A percentile compares a stretch with the other conserved stretches of the same genome.
Conservation (phyloP, 2,329 filamentous ascomycete species). For the Cryphonectria naterciae region DNA sequence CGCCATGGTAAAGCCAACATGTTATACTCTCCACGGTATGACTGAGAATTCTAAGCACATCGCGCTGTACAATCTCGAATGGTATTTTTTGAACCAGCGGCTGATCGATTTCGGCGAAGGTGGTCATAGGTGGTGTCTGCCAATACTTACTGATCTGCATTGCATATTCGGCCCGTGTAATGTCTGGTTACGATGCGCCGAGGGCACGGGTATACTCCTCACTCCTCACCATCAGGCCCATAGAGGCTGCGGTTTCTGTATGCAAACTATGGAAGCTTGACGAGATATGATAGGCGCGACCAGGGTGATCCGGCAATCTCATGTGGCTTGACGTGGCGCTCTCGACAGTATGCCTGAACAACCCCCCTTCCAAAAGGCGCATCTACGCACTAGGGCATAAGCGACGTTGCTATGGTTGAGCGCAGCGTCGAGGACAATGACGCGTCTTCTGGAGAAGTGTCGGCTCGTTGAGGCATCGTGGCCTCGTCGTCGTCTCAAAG, state of each 20-base stretch:
- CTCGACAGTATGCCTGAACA: not conserved
- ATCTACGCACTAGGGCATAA: conserved; percentile 8
- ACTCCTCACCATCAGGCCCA: not conserved
- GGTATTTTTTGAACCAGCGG: not conserved
- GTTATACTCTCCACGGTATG: not conserved
- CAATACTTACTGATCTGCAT: not conserved
- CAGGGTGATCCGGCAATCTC: not conserved
- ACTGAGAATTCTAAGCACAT: not conserved
- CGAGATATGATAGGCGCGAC: not conserved
- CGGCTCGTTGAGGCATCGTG: not conserved
- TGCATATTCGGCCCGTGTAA: not conserved
- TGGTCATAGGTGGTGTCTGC: not conserved
- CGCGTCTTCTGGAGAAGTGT: not conserved
- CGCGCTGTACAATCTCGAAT: not conserved
- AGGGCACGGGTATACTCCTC: not conserved
- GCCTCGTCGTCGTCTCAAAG: not conserved
- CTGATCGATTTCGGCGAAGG: not conserved
- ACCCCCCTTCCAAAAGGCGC: not conserved
- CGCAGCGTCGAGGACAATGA: conserved; percentile 11
- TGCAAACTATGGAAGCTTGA: not conserved
- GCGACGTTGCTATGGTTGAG: not conserved
- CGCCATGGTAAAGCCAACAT: not conserved
- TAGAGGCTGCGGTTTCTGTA: not conserved
- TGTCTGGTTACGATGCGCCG: not conserved
- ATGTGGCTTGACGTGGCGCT: conserved; percentile 15